Base-by-base conservation (phyloP, 768 basidiomycete genomes). In the Suillus variegatus region DNA sequence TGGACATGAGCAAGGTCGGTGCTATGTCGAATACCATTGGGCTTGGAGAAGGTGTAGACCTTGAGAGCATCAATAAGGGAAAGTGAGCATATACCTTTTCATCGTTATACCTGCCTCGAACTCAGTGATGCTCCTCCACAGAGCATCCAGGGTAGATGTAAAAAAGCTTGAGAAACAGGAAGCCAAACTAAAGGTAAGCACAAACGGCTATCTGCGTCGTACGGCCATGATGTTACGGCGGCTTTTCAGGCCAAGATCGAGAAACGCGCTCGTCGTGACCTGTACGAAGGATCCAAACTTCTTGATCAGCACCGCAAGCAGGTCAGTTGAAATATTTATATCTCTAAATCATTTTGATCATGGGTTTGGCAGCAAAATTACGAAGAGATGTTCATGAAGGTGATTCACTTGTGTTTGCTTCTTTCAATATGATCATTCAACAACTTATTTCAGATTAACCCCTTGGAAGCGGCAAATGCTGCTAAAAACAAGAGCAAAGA, bases 341-440 rank as follows among this genome's bases (percentile, higher is more conserved):
- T 46, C 32, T 32, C 6, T 38, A 54, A 18, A 10, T 43, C 20
- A 46, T 55, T 25, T 61, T 20, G 47, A 25, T 66, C 67, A 40
- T 71, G 61, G 64, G 32, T 32, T 6, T 22, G 55, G 20, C 71
- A 99, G 90, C 95, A 98, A 92, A 87, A 90, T 22, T 99, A 98
- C 79, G 97, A 99, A 74, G 97, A 99, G 74, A 90, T 99, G 88
- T 99, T 95, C 80, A 93, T 99, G 93, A 94, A 97, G 85, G 95
- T 89, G 51, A 51, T 40, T 63, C 28, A n/a, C 25, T 20, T 28
- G 18, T 43, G 41, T 58, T 22, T 40, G 28, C 10, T 61, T 22
- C 28, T 36, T 55, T 51, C 49, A 14, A 51, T 14, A 25, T 56
- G 18, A 13, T 64, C 20, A 14, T 10, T 44, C 32, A 32, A 54